Evolutionary conservation across 2,329 filamentous ascomycete species (phyloP).

Genomic region (Myotisia sp.): DNA sequence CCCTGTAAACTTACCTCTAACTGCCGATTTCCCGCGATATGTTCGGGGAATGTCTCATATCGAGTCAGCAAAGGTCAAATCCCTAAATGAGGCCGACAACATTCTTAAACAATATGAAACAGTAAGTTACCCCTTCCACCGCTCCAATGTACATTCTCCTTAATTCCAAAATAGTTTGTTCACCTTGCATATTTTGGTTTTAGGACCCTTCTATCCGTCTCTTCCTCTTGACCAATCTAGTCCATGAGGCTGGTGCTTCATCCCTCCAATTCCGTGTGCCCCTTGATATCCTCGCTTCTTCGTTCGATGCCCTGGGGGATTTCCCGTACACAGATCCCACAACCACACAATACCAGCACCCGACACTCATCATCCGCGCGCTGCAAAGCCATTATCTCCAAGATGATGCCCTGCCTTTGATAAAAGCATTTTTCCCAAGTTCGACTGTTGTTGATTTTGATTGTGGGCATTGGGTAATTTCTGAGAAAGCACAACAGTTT

Average conservation of each 20-base stretch:
- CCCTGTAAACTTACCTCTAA: constrained; percentile 12
- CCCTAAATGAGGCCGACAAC: constrained; percentile 56
- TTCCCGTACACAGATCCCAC: constrained; percentile 49
- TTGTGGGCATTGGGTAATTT: constrained; percentile 24
- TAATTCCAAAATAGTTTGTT: too few relatives aligned
- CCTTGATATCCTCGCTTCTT: constrained; percentile 48
- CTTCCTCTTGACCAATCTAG: constrained; percentile 70
- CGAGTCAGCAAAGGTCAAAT: constrained; percentile 47
- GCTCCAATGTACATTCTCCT: not conserved
- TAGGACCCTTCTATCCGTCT: constrained; percentile 43
- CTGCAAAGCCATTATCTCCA: constrained; percentile 10
- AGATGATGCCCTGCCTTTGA: constrained; percentile 37
- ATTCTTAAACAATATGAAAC: constrained; percentile 57
- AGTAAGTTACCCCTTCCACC: constrained; percentile 21
- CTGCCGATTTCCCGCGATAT: constrained; percentile 35
- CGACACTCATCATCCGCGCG: constrained; percentile 14
- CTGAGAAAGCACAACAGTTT: constrained; percentile 21
- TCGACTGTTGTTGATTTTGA: constrained; percentile 19
- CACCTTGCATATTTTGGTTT: too few relatives aligned
- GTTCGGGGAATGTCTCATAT: constrained; percentile 64
- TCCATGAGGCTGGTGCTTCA: not conserved
- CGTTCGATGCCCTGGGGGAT: constrained; percentile 59
- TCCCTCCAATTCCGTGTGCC: constrained; percentile 57
- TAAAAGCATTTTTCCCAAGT: constrained; percentile 27
- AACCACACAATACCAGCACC: constrained; percentile 25